Evolutionary conservation across 768 basidiomycete species (phyloP).

Genomic region (Mycena maculata): DNA sequence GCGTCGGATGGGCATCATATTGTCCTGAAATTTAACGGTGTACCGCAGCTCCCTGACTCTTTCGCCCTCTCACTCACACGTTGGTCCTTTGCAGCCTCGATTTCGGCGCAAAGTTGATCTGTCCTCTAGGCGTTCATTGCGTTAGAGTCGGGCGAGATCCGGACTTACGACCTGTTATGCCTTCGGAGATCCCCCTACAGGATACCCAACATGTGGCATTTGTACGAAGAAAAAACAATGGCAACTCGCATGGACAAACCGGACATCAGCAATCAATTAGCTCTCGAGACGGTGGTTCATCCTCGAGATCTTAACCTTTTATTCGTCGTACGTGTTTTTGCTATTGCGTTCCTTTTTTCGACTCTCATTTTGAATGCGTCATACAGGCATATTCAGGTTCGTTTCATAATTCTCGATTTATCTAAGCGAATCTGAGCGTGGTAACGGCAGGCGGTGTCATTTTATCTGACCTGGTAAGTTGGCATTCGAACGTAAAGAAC

Average conservation of each 20-base stretch:
- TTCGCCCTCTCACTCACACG: slow-evolving; percentile 80
- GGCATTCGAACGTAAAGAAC: background rate
- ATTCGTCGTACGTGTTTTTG: too few relatives aligned
- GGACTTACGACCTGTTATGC: slow-evolving; percentile 82
- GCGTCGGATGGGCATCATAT: slow-evolving; percentile 26
- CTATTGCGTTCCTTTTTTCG: too few relatives aligned
- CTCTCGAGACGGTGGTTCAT: slow-evolving; percentile 73
- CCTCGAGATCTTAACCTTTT: slow-evolving; percentile 79
- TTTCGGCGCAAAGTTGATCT: slow-evolving; percentile 25
- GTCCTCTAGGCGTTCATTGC: slow-evolving; percentile 58
- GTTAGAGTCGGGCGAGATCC: slow-evolving; percentile 66
- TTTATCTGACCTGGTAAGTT: slow-evolving; percentile 66
- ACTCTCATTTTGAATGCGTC: too few relatives aligned
- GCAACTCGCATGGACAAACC: slow-evolving; percentile 52
- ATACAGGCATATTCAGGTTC: slow-evolving; percentile 81
- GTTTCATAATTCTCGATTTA: slow-evolving; percentile 30
- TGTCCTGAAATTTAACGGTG: slow-evolving; percentile 8
- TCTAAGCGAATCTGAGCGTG: background rate
- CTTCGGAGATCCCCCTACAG: slow-evolving; percentile 72
- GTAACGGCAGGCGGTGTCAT: slow-evolving; percentile 66
- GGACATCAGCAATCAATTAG: slow-evolving; percentile 53
- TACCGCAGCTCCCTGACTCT: slow-evolving; percentile 64
- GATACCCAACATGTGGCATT: slow-evolving; percentile 81
- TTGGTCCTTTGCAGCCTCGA: slow-evolving; percentile 46
- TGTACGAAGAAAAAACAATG: slow-evolving; percentile 70